Percentiles rank a stretch among this genome's conserved stretches.
These are phyloP conservation scores for Cercospora brassicicola DNA, from an alignment of 2,329 filamentous ascomycete species.

Conservation along the genomic window DNA sequence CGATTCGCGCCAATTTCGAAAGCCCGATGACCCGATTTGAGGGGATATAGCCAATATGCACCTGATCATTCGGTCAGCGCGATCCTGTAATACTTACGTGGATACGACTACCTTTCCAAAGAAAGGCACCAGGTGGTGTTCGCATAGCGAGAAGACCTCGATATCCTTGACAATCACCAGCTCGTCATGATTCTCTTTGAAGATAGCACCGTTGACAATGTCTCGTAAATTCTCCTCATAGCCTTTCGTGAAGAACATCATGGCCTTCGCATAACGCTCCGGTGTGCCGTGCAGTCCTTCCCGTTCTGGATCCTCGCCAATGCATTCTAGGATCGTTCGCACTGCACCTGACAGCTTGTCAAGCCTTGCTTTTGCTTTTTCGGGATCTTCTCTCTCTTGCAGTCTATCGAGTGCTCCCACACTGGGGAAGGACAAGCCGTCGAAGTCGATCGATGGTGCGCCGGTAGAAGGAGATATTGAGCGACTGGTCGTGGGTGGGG, in stretches of 20 bases:
- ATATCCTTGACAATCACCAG: slow-evolving; percentile 98
- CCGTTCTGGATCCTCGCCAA: slow-evolving; percentile 65
- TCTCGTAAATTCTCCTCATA: slow-evolving; percentile 93
- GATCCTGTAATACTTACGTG: neutral
- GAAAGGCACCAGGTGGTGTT: slow-evolving; percentile 96
- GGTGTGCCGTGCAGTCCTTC: slow-evolving; percentile 68
- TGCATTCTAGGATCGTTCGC: slow-evolving; percentile 63
- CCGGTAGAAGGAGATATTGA: slow-evolving; percentile 52
- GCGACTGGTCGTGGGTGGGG: slow-evolving; percentile 55
- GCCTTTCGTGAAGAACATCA: slow-evolving; percentile 94
- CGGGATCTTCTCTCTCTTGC: slow-evolving; percentile 47
- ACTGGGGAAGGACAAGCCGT: slow-evolving; percentile 59
- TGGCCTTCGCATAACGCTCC: slow-evolving; percentile 86
- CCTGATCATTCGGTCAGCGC: slow-evolving; percentile 54
- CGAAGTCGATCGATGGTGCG: slow-evolving; percentile 55
- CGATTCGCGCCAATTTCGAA: slow-evolving; percentile 91
- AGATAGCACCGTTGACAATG: slow-evolving; percentile 90
- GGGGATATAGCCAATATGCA: slow-evolving; percentile 99
- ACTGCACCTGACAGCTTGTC: slow-evolving; percentile 64
- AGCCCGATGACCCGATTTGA: slow-evolving; percentile 87
- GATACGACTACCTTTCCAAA: slow-evolving; percentile 71
- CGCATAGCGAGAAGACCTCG: slow-evolving; percentile 89
- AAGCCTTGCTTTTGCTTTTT: slow-evolving; percentile 58
- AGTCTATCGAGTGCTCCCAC: slow-evolving; percentile 35
- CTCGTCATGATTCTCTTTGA: slow-evolving; percentile 95